These are phyloP conservation scores for Harringtonia lauricola DNA, from an alignment of 2,329 filamentous ascomycete genomes.

Conservation along the genomic window DNA sequence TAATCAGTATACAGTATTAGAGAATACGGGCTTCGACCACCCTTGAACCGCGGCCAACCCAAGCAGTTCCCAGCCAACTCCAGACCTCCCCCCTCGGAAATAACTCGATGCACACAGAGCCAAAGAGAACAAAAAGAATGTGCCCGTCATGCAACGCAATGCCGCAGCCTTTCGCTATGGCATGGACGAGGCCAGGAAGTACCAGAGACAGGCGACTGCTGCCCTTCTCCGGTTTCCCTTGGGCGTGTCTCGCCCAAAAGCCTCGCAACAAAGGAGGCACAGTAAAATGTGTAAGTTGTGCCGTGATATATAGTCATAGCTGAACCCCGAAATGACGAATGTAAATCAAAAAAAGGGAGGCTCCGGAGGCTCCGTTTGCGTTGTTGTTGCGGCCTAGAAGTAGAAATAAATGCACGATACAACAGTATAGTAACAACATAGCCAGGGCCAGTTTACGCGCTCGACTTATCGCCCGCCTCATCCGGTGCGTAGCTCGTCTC, in stretches of 20 bases:
- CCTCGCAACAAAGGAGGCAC: background rate
- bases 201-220: too few relatives aligned
- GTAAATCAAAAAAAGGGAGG: background rate
- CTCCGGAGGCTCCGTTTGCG: background rate
- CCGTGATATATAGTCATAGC: background rate
- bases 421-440: too few relatives aligned
- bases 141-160: too few relatives aligned
- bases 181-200: too few relatives aligned
- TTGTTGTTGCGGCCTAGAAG: too few relatives aligned
- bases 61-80: background rate
- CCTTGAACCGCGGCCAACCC: background rate
- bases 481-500: constrained; percentile 63
- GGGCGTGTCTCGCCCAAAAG: too few relatives aligned
- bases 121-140: background rate
- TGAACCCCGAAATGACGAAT: background rate
- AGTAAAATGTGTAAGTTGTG: background rate
- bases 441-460: too few relatives aligned
- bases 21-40: too few relatives aligned
- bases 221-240: too few relatives aligned
- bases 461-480: constrained; percentile 24
- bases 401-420: too few relatives aligned
- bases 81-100: background rate
- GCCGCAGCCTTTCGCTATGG: too few relatives aligned
- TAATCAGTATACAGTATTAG: too few relatives aligned
- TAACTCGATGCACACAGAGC: background rate